Evolutionary conservation across 179 eudicot species (phyloP).

Genomic region (Drosera spatulata): DNA sequence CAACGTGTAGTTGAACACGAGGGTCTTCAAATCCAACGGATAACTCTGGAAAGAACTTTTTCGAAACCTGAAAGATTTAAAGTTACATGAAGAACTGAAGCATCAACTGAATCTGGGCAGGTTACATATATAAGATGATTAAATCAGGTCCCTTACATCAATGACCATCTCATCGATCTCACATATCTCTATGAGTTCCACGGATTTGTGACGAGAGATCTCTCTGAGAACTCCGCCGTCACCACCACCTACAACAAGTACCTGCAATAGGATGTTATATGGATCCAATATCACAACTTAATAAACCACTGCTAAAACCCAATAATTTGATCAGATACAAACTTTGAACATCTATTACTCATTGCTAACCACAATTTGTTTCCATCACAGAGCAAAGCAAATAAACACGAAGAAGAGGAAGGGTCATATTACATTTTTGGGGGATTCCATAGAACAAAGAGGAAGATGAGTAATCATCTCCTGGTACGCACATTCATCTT

Average conservation of each 20-base stretch:
- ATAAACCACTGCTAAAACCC: background rate
- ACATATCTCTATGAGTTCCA: constrained; percentile 85
- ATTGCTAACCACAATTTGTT: too few species aligned
- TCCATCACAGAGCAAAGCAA: background rate
- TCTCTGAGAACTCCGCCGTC: constrained; percentile 99
- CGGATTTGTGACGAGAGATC: constrained; percentile 84
- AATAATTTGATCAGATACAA: background rate
- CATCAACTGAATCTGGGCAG: background rate
- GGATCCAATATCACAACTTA: background rate
- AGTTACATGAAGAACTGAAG: background rate
- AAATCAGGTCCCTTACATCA: constrained; percentile 47
- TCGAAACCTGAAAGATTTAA: constrained; percentile 51
- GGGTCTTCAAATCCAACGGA: constrained; percentile 89
- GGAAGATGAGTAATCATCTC: constrained; percentile 98
- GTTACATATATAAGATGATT: background rate
- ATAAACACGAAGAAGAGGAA: background rate
- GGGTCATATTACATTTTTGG: constrained; percentile 50
- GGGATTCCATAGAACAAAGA: constrained; percentile 81
- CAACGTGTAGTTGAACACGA: constrained; percentile 80
- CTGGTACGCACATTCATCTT: constrained; percentile 97
- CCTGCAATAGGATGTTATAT: constrained; percentile 36
- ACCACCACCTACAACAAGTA: constrained; percentile 97
- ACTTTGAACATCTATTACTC: background rate
- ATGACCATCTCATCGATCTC: constrained; percentile 96
- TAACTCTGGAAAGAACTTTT: constrained; percentile 72